These are phyloP conservation scores for Entomortierella lignicola DNA, from an alignment of 192 early-diverging fungal genomes.

Conservation along the genomic window DNA sequence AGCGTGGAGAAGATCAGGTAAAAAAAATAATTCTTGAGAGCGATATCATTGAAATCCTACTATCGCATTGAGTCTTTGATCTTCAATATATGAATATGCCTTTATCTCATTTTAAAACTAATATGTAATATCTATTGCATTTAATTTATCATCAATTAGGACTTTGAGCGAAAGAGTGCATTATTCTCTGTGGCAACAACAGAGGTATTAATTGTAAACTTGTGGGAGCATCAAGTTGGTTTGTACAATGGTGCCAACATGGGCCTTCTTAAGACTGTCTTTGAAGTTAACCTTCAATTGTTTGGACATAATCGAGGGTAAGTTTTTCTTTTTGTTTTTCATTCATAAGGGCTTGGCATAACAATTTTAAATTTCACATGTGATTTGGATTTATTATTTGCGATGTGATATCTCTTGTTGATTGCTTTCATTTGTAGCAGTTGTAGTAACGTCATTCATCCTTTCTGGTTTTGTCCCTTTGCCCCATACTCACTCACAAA, in stretches of 20 bases:
- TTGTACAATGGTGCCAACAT: conserved; percentile 99
- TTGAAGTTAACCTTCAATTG: conserved; percentile 98
- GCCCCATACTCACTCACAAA: background rate
- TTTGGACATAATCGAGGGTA: conserved; percentile 86
- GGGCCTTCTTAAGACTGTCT: conserved; percentile 97
- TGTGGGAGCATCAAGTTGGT: conserved; percentile 98
- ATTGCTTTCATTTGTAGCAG: no score
- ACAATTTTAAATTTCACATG: conserved; percentile 4
- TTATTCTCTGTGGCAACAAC: conserved; percentile 95
- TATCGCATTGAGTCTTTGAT: no score
- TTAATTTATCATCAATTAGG: conserved; percentile 43
- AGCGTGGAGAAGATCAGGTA: conserved; percentile 95
- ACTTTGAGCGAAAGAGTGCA: conserved; percentile 99
- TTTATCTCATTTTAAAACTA: no score
- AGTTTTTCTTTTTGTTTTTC: conserved; percentile 7
- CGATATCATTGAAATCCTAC: background rate
- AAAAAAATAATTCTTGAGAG: no score
- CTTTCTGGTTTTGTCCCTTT: background rate
- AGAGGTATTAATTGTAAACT: conserved; percentile 96
- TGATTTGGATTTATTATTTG: conserved; percentile 5
- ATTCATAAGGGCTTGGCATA: background rate
- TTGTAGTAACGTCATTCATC: background rate
- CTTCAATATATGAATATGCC: no score
- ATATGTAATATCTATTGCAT: no score
- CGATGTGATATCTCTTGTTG: background rate